phyloP scores from a whole-genome alignment of 2,329 filamentous ascomycete genomes.

The Xylariaceae sp. region DNA sequence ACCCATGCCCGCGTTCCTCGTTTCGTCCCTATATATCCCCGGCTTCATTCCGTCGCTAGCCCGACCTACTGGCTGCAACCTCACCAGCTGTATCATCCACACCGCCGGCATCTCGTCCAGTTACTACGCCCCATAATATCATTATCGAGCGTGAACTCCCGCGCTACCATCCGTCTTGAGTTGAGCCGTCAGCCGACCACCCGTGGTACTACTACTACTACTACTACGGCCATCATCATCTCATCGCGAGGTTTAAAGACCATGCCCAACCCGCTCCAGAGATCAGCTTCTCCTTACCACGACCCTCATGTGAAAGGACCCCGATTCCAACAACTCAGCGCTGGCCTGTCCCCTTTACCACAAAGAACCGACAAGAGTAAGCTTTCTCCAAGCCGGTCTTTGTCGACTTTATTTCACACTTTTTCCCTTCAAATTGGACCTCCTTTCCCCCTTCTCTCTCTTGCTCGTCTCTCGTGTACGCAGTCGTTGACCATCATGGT shows the following conservation, averaged over 20 bases:
- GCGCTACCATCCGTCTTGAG: slow-evolving; percentile 31
- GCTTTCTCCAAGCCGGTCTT: background rate
- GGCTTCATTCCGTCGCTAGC: slow-evolving; percentile 31
- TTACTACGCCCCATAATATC: slow-evolving; percentile 29
- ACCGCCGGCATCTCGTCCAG: slow-evolving; percentile 28
- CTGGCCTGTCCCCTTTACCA: slow-evolving; percentile 31
- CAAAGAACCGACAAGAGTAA: slow-evolving; percentile 28
- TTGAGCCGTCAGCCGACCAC: slow-evolving; percentile 22
- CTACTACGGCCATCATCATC: too few relatives aligned
- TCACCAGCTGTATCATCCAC: slow-evolving; percentile 18
- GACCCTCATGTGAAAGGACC: slow-evolving; percentile 43
- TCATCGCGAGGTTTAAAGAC: slow-evolving; percentile 29
- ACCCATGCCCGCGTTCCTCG: slow-evolving; percentile 19
- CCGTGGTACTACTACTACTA: slow-evolving; percentile 18
- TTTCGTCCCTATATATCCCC: slow-evolving; percentile 36
- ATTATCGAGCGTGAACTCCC: slow-evolving; percentile 27
- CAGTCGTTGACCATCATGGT: slow-evolving; percentile 19
- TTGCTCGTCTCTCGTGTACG: background rate
- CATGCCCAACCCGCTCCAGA: slow-evolving; percentile 37
- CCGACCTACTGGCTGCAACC: slow-evolving; percentile 24
- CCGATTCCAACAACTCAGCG: slow-evolving; percentile 37
- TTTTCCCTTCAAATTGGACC: slow-evolving; percentile 2
- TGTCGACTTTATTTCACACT: background rate
- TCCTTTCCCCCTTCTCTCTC: background rate
- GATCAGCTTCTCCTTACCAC: slow-evolving; percentile 42